Percentiles rank a stretch among this genome's conserved stretches.
Conservation (phyloP, 2,329 filamentous ascomycete species). For the Xylaria sp. region DNA sequence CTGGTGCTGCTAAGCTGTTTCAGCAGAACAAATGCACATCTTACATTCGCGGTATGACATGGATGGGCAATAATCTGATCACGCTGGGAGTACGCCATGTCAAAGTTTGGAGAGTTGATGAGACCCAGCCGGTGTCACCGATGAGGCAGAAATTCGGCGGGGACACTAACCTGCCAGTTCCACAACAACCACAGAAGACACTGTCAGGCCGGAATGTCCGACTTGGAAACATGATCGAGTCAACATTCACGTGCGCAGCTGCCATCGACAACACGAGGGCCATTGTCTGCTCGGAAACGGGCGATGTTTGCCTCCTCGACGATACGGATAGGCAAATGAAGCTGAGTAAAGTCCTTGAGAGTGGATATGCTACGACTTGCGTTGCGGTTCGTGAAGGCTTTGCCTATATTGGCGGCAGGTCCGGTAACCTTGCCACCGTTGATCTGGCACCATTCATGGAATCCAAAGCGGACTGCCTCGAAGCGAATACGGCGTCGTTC, state of each 20-base stretch:
- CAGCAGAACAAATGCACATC: slow-evolving; percentile 91
- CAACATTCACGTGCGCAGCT: slow-evolving; percentile 79
- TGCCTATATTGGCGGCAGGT: slow-evolving; percentile 70
- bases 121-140: slow-evolving; percentile 61
- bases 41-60: slow-evolving; percentile 81
- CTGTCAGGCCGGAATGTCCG: slow-evolving; percentile 86
- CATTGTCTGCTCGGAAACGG: slow-evolving; percentile 83
- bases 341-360: slow-evolving; percentile 65
- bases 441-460: slow-evolving; percentile 54
- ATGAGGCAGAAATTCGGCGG: slow-evolving; percentile 60
- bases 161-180: slow-evolving; percentile 46
- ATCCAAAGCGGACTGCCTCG: slow-evolving; percentile 43
- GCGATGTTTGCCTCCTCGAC: slow-evolving; percentile 87
- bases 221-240: slow-evolving; percentile 78
- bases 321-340: slow-evolving; percentile 73
- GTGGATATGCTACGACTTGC: slow-evolving; percentile 70
- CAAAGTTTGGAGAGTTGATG: slow-evolving; percentile 89
- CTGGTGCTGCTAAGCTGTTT: slow-evolving; percentile 76
- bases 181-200: slow-evolving; percentile 62
- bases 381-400: slow-evolving; percentile 62
- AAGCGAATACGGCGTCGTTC: slow-evolving; percentile 43
- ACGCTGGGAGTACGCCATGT: slow-evolving; percentile 90
- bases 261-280: slow-evolving; percentile 73
- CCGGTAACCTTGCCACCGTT: slow-evolving; percentile 60
- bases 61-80: slow-evolving; percentile 82